Base-by-base conservation (phyloP, 257 asterid species). In the Plantago major region DNA sequence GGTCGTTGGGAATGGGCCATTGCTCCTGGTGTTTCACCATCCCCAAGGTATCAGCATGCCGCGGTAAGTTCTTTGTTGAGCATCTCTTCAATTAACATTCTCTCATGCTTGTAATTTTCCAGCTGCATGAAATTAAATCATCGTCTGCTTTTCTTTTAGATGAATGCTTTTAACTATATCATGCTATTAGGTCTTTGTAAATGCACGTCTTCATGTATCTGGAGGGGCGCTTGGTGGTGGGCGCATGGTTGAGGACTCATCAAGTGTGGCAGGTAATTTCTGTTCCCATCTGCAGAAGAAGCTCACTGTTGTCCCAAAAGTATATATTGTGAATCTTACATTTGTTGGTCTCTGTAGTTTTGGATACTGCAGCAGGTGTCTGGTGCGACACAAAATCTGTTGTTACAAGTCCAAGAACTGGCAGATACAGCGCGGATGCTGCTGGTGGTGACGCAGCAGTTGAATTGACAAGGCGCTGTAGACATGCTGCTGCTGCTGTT, bases 1-100 rank as follows among this genome's bases (percentile, higher is more conserved):
- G 99, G 99, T 72, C 84, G 99, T 47, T 92, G 99, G 99, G 99
- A 92, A 65, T 92, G 99, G 99, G 99, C 99, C 62, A 92, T 92
- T 71, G 99, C 99, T 59, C 99, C 99, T 57, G 99, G 99, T 50
- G 96, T 90, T 67, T 91, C 98, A 50, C 98, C 98, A 6, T 91
- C 98, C 68, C 65, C 96, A 51, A 84, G 98, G 77, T 91, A 91
- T 82, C 98, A 91, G 63, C 98, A 91, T 79, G 98, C 98, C 68
- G 96, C 96, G 17, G 98, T 85, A 74, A 74, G 90, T 82, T 61
- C 58, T 58, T 49, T 19, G 42, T 62, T 55, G 33, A 42, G 60
- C 59, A 53, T 9, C 11, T 62, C 56, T 42, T 46, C 19, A 43
- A 1, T 49, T 4, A 37, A 49, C 61, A 10, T 50, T 12, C 11